A percentile compares a stretch with the other conserved stretches of the same genome.
These are phyloP conservation scores for Coccomyxa sp. DNA, from an alignment of 139 green algal species.

Conservation along the genomic window DNA sequence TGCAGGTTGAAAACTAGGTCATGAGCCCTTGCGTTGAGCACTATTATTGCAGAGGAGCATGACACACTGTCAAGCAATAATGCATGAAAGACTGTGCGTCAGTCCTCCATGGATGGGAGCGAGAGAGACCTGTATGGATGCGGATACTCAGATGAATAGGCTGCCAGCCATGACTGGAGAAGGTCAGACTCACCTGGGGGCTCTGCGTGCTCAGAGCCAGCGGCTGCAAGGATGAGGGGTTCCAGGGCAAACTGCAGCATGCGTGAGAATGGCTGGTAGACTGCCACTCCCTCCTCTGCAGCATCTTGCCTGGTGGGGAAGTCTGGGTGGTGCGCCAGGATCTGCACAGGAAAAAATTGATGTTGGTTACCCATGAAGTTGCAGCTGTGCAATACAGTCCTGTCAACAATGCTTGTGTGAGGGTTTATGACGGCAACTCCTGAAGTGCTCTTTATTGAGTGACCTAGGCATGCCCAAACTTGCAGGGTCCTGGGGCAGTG, in stretches of 20 bases:
- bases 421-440: too few species aligned
- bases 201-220: not conserved
- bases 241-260: constrained; percentile 69
- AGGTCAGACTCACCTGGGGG: not conserved
- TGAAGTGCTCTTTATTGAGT: too few species aligned
- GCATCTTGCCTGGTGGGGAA: constrained; percentile 47
- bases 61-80: not conserved
- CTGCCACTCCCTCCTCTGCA: constrained; percentile 9
- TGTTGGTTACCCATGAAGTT: too few species aligned
- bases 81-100: not conserved
- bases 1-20: not conserved
- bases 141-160: not conserved
- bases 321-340: constrained; percentile 83
- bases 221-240: constrained; percentile 41
- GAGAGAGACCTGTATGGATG: not conserved
- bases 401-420: too few species aligned
- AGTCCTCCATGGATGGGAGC: too few species aligned
- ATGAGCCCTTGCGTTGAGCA: too few species aligned
- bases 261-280: constrained; percentile 44
- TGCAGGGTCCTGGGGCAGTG: too few species aligned
- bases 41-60: not conserved
- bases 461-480: too few species aligned
- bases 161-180: not conserved
- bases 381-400: too few species aligned
- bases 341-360: too few species aligned